Evolutionary conservation across 805 yeast species (phyloP), one percentile per base, ranked within the genome.

Genomic region (Candida hungchunana): DNA sequence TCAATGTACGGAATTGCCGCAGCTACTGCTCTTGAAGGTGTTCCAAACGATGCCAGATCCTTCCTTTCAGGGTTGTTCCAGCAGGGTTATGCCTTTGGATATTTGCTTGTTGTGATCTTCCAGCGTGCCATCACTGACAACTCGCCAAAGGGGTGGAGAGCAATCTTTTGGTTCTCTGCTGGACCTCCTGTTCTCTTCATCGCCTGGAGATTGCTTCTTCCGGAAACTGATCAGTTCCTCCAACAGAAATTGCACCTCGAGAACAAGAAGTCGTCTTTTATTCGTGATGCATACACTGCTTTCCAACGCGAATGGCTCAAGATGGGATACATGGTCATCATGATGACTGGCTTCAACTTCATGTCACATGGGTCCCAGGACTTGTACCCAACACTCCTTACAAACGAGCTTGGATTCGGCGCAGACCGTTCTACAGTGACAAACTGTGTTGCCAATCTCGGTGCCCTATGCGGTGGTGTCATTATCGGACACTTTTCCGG

Each of bases 21-120:
- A 27, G 63, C 72, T 5, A 64, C 66, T 18, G 59, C 73, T 6
- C 46, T 69, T 29, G 73, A 67, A 34, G 68, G 63, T 41, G 56
- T 62, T 18, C 86, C 87, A 3, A 55, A 51, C 2, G 65, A 64
- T 43, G 50, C 81, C 22, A 64, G 75, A 58, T 81, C 84, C 30
- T 65, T 78, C 39, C 58, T 79, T 31, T 71, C 79, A 23, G 86
- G 85, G 31, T 57, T 83, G 27, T 74, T 86, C 54, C 95, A 85
- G 59, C 82, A 84, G 56, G 95, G 95, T 42, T 86, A 80, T 47
- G 80, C 83, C 1, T 69, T 80, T 31, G 88, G 88, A 17, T 79
- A 78, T 48, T 59, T 80, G 18, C 53, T 79, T 40, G 85, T 78
- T 6, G 83, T 78, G 32, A 64, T 79, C 17, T 80, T 79, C 62